A percentile compares a stretch with the other conserved stretches of the same genome.
These are phyloP conservation scores for Monascus ruber DNA, from an alignment of 2,329 filamentous ascomycete species.

Conservation along the genomic window DNA sequence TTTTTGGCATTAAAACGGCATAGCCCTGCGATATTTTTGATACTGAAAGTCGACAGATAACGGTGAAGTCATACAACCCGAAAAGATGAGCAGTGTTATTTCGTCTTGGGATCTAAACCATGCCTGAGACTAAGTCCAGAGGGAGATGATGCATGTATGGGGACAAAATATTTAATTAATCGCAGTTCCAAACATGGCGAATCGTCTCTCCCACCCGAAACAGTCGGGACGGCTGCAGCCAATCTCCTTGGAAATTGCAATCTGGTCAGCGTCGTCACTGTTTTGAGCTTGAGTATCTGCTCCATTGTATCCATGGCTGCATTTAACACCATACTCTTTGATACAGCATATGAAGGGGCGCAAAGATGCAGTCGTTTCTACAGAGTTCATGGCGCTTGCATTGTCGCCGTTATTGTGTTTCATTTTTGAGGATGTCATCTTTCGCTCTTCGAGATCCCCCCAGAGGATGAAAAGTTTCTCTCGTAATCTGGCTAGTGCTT, in stretches of 20 bases:
- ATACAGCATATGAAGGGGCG: slow-evolving; percentile 60
- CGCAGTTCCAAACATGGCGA: slow-evolving; percentile 53
- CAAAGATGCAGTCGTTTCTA: slow-evolving; percentile 33
- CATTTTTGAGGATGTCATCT: slow-evolving; percentile 26
- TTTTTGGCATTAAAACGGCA: too few species aligned
- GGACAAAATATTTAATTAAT: slow-evolving; percentile 29
- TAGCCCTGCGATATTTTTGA: too few species aligned
- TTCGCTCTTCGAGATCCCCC: slow-evolving; percentile 72
- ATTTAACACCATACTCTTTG: slow-evolving; percentile 54
- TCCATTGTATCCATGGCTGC: slow-evolving; percentile 9
- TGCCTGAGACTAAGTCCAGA: too few species aligned
- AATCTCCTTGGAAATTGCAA: slow-evolving; percentile 21
- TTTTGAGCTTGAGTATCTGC: slow-evolving; percentile 14
- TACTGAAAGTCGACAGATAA: too few species aligned
- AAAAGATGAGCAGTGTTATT: too few species aligned
- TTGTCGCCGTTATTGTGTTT: slow-evolving; percentile 4
- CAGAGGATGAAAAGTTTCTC: slow-evolving; percentile 69
- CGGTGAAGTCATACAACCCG: too few species aligned
- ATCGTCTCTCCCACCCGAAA: slow-evolving; percentile 50
- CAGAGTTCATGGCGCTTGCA: slow-evolving; percentile 1
- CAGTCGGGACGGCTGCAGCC: slow-evolving; percentile 30
- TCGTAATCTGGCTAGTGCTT: slow-evolving; percentile 43
- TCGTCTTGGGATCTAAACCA: too few species aligned
- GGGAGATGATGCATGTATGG: too few species aligned
- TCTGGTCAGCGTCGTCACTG: slow-evolving; percentile 25